phyloP scores from a whole-genome alignment of 2,329 filamentous ascomycete species.

The Aureobasidium sp. region DNA sequence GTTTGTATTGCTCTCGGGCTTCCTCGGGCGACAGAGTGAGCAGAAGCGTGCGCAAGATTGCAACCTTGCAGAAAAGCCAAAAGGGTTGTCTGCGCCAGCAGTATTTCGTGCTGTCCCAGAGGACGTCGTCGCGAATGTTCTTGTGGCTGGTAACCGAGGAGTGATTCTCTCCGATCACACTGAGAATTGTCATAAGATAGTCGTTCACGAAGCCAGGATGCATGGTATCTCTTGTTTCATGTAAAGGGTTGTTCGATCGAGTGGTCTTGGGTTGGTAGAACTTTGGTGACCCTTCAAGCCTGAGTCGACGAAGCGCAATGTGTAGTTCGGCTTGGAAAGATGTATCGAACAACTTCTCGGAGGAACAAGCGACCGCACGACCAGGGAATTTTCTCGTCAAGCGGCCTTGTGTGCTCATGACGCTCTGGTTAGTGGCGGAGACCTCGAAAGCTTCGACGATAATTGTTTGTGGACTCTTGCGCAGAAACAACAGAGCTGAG shows the following conservation, averaged over 20 bases:
- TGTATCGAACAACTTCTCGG: slow-evolving; percentile 28
- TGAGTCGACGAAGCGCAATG: neutral
- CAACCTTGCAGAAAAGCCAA: slow-evolving; percentile 55
- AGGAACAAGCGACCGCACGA: slow-evolving; percentile 39
- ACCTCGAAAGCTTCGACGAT: slow-evolving; percentile 55
- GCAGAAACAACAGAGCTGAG: neutral
- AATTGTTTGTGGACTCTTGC: slow-evolving; percentile 20
- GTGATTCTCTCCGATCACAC: slow-evolving; percentile 40
- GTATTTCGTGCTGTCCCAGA: slow-evolving; percentile 23
- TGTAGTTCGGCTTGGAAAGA: slow-evolving; percentile 9
- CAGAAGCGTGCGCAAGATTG: slow-evolving; percentile 44
- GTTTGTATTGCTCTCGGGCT: neutral
- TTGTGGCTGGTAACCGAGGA: slow-evolving; percentile 41
- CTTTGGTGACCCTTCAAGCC: neutral
- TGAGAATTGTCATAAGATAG: slow-evolving; percentile 52
- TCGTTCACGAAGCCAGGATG: slow-evolving; percentile 50
- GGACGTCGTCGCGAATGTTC: slow-evolving; percentile 50
- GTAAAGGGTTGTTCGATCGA: slow-evolving; percentile 43
- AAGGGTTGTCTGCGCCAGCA: slow-evolving; percentile 56
- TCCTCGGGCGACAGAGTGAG: slow-evolving; percentile 9
- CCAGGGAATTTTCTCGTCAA: slow-evolving; percentile 54
- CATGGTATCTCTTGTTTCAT: slow-evolving; percentile 50
- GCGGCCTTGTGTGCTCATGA: slow-evolving; percentile 43
- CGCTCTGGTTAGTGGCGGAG: slow-evolving; percentile 43
- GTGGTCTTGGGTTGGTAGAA: slow-evolving; percentile 17